These are phyloP conservation scores for Thamnidium elegans DNA, from an alignment of 192 early-diverging fungal genomes.

Conservation along the genomic window DNA sequence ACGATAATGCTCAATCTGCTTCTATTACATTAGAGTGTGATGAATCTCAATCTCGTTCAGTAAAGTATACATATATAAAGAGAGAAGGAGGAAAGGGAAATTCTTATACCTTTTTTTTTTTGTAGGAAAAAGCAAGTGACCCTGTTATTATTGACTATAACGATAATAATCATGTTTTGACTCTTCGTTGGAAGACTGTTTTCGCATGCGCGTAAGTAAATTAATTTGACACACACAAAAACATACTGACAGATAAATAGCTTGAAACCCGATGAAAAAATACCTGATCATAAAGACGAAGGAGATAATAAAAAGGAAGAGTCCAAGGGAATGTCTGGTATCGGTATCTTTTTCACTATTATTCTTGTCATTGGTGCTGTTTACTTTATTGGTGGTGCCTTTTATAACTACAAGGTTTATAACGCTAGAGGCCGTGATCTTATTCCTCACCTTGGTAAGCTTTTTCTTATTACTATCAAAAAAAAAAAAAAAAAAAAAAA, in stretches of 20 bases:
- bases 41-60: slow-evolving; percentile 18
- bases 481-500: background rate
- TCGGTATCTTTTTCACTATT: slow-evolving; percentile 18
- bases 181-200: slow-evolving; percentile 23
- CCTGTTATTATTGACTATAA: slow-evolving; percentile 13
- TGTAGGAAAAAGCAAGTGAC: slow-evolving; percentile 5
- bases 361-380: slow-evolving; percentile 12
- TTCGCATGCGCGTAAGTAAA: slow-evolving; percentile 23
- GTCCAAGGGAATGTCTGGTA: slow-evolving; percentile 10
- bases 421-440: slow-evolving; percentile 37
- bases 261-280: slow-evolving; percentile 3
- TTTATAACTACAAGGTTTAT: slow-evolving; percentile 37
- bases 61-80: slow-evolving; percentile 13
- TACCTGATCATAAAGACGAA: slow-evolving; percentile 5
- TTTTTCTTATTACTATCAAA: slow-evolving; percentile 27
- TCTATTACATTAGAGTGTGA: slow-evolving; percentile 35
- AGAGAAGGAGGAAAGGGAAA: background rate
- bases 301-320: background rate
- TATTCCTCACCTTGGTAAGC: slow-evolving; percentile 36
- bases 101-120: background rate
- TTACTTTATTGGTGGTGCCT: slow-evolving; percentile 35
- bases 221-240: background rate
- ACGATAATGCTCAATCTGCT: slow-evolving; percentile 24
- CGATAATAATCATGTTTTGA: slow-evolving; percentile 2
- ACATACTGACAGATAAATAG: background rate